A percentile compares a stretch with the other conserved stretches of the same genome.
Evolutionary conservation across 75 land plant genomes (phyloP).

Genomic region (Selaginella tamariscina): DNA sequence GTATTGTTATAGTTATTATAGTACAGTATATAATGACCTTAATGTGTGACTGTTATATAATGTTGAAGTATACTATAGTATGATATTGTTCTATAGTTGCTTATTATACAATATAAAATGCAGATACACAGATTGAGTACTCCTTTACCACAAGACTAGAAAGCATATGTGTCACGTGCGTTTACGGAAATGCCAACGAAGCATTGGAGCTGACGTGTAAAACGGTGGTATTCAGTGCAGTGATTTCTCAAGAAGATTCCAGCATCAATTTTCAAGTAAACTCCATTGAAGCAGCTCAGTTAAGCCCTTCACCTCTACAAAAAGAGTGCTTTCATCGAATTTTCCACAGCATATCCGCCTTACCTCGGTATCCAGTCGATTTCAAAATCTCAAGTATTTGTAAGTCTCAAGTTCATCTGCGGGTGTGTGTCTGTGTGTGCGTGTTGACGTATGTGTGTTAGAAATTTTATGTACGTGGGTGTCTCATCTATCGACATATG

Average conservation of each 20-base stretch:
- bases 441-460: too few relatives aligned
- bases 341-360: too few relatives aligned
- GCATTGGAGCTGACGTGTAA: not conserved
- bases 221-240: not conserved
- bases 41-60: too few relatives aligned
- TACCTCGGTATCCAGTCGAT: too few relatives aligned
- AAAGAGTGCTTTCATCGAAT: not conserved
- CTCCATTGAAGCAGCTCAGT: not conserved
- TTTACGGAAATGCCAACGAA: not conserved
- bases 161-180: not conserved
- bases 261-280: not conserved
- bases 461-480: too few relatives aligned
- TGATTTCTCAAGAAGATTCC: not conserved
- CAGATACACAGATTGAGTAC: not conserved
- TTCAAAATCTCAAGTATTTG: too few relatives aligned
- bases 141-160: not conserved
- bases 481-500: too few relatives aligned
- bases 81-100: not conserved
- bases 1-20: too few relatives aligned
- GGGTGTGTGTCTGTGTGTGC: too few relatives aligned
- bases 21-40: too few relatives aligned
- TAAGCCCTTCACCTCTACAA: not conserved
- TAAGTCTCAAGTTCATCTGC: too few relatives aligned
- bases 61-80: too few relatives aligned
- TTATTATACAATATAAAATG: not conserved